phyloP scores from a whole-genome alignment of 345 rosid species.

The Laguncularia racemosa region DNA sequence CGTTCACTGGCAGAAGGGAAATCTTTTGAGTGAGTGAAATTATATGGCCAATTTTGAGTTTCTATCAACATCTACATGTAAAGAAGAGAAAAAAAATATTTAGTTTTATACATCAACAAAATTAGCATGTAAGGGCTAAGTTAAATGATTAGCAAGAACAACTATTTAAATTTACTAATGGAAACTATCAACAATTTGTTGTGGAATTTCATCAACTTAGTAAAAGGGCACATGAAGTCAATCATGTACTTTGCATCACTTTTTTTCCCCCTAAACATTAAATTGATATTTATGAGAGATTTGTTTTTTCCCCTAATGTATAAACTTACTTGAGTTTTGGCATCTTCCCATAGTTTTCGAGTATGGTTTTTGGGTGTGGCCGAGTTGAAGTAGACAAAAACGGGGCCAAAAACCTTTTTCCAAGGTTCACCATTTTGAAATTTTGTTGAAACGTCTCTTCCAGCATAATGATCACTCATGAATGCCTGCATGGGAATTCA shows the following conservation, averaged over 20 bases:
- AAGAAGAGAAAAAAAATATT: neutral
- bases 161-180: too few species aligned
- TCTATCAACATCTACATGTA: conserved; percentile 17
- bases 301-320: too few species aligned
- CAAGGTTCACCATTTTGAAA: conserved; percentile 25
- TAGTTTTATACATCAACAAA: neutral
- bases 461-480: conserved; percentile 30
- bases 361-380: neutral
- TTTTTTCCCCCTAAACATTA: neutral
- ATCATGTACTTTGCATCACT: neutral
- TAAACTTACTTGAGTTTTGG: conserved; percentile 24
- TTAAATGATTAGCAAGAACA: too few species aligned
- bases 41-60: conserved; percentile 27
- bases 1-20: conserved; percentile 20
- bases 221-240: too few species aligned
- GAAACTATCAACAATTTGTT: too few species aligned
- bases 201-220: neutral
- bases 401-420: conserved; percentile 40
- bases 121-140: neutral
- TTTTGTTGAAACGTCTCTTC: conserved; percentile 13
- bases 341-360: conserved; percentile 29
- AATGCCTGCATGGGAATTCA: conserved; percentile 18
- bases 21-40: conserved; percentile 19
- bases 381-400: conserved; percentile 28
- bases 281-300: neutral